Evolutionary conservation across 495 filamentous ascomycete genomes (phyloP), one percentile per base, ranked within the genome.

Genomic region (Trichocladium antarcticum): DNA sequence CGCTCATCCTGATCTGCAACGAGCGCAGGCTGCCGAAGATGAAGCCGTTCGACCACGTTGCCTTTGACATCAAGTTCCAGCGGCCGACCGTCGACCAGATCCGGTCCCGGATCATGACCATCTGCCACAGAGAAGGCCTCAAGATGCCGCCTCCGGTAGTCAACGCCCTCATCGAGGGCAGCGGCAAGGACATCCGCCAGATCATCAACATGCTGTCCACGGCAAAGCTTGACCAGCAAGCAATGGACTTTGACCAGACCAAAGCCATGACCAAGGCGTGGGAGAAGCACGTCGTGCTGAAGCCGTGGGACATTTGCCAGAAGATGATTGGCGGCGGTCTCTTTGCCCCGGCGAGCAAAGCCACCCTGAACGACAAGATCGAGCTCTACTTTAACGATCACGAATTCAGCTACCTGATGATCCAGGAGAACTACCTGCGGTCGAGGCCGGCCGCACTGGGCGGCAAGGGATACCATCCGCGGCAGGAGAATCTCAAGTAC

Each of bases 331-430:
- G 80, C 22, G 81, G 84, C 1, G 87, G 86, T 43, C 80, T 94
- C 70, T 99, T 96, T 57, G 77, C 82, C 34, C 76, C 77, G 11
- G 79, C 76, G 47, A 90, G 85, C 65, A 93, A 82, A 49, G 70
- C 84, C 7, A 90, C 87, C 0, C 68, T 97, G 39, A 96, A 95
- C 58, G 89, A 99, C 62, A 99, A 99, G 70, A 89, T 89, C 49
- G 89, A 97, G 67, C 80, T 99, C 1, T 99, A 99, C 67, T 99
- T 99, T 74, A 95, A 97, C 60, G 92, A 99, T 55, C 90, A 96
- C 57, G 92, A 99, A 57, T 90, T 96, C 64, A 94, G 86, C 59
- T 86, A 82, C 57, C 66, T 99, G 43, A 97, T 99, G 93, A 78
- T 99, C 50, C 90, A 99, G 61, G 92, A 99, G 64, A 97, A 99